Percentiles rank a stretch among this genome's conserved stretches.
Evolutionary conservation across 352 stramenopile genomes (phyloP).

Genomic region (Globisporangium camurandrum): DNA sequence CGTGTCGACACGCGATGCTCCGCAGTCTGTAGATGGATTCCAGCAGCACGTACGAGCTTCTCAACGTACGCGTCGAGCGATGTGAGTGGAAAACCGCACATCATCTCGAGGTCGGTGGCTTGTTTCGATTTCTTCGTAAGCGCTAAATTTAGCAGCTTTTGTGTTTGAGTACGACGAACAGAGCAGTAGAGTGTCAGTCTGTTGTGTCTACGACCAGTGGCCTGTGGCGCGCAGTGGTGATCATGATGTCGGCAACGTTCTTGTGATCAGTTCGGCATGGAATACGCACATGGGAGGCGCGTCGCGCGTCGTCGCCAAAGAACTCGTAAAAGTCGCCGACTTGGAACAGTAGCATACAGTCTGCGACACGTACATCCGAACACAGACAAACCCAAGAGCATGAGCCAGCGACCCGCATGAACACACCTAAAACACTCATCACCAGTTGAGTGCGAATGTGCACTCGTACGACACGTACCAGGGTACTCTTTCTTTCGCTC

Average conservation of each 20-base stretch:
- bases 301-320: conserved; percentile 65
- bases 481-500: conserved; percentile 73
- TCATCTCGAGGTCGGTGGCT: conserved; percentile 43
- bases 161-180: too few species aligned
- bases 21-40: neutral
- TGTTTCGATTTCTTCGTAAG: conserved; percentile 64
- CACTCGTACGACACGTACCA: conserved; percentile 14
- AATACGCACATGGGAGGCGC: conserved; percentile 46
- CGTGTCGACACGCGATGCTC: too few species aligned
- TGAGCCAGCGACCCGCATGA: neutral
- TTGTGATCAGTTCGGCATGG: too few species aligned
- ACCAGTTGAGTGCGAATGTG: too few species aligned
- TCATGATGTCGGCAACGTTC: too few species aligned
- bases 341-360: conserved; percentile 80
- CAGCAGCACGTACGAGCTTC: conserved; percentile 42
- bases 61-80: conserved; percentile 75
- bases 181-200: too few species aligned
- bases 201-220: too few species aligned
- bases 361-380: conserved; percentile 13
- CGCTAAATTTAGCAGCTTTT: conserved; percentile 66
- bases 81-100: conserved; percentile 70
- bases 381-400: neutral
- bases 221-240: too few species aligned
- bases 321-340: conserved; percentile 84
- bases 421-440: neutral